Evolutionary conservation across 306 rosid genomes (phyloP).

Genomic region (Vachellia collinsii): DNA sequence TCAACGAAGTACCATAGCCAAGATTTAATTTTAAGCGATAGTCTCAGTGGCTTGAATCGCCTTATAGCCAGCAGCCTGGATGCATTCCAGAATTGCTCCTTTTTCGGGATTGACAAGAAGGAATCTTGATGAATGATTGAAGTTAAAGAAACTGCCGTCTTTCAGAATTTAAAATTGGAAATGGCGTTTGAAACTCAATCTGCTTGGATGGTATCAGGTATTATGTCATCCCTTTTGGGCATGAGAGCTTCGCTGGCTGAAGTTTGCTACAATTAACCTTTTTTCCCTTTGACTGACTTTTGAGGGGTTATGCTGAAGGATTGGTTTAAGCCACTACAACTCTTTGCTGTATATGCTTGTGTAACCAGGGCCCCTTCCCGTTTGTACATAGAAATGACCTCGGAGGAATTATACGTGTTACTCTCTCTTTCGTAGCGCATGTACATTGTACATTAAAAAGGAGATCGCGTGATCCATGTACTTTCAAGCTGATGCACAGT

Average conservation of each 20-base stretch:
- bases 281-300: slow-evolving; percentile 47
- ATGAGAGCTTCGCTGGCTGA: slow-evolving; percentile 42
- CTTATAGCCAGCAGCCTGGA: slow-evolving; percentile 98
- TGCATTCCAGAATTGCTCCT: slow-evolving; percentile 97
- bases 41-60: slow-evolving; percentile 91
- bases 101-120: slow-evolving; percentile 88
- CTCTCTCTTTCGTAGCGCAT: slow-evolving; percentile 34
- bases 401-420: slow-evolving; percentile 35
- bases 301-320: slow-evolving; percentile 49
- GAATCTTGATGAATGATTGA: slow-evolving; percentile 67
- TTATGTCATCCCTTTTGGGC: slow-evolving; percentile 19
- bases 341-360: slow-evolving; percentile 46
- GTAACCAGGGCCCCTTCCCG: slow-evolving; percentile 39
- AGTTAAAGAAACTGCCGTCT: slow-evolving; percentile 58
- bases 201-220: slow-evolving; percentile 25
- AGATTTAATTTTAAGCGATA: slow-evolving; percentile 74
- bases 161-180: slow-evolving; percentile 71
- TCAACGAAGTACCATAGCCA: slow-evolving; percentile 73
- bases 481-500: background rate
- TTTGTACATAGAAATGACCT: slow-evolving; percentile 50
- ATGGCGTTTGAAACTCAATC: slow-evolving; percentile 43
- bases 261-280: slow-evolving; percentile 45
- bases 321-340: slow-evolving; percentile 37
- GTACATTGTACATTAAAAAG: slow-evolving; percentile 32
- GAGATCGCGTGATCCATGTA: slow-evolving; percentile 2